phyloP scores from a whole-genome alignment of 2,329 filamentous ascomycete species.

The Cladobotryum protrusum region DNA sequence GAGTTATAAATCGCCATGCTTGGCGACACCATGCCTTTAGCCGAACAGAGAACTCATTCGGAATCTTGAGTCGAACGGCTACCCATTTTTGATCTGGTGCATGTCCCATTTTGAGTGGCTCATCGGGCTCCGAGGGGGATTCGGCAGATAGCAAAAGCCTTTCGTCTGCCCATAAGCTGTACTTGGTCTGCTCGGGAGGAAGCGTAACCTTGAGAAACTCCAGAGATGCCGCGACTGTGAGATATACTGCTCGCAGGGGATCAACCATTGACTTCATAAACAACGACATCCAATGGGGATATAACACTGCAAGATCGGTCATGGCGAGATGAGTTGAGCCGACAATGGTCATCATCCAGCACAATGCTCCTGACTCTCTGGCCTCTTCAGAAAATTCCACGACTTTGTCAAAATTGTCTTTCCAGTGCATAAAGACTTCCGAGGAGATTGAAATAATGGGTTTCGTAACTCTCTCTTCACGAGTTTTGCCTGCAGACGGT shows the following conservation, averaged over 20 bases:
- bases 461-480: conserved; percentile 38
- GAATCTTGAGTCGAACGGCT: conserved; percentile 50
- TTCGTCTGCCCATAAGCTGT: conserved; percentile 49
- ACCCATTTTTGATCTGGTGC: conserved; percentile 53
- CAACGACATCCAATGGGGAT: conserved; percentile 51
- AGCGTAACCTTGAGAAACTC: conserved; percentile 55
- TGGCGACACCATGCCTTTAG: conserved; percentile 38
- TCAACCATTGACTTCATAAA: conserved; percentile 59
- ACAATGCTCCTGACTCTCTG: conserved; percentile 36
- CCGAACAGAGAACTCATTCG: conserved; percentile 49
- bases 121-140: conserved; percentile 31
- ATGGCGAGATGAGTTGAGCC: conserved; percentile 62
- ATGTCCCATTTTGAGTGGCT: conserved; percentile 43
- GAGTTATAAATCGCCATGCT: conserved; percentile 18
- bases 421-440: conserved; percentile 67
- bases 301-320: conserved; percentile 60
- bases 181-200: conserved; percentile 39
- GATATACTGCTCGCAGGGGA: conserved; percentile 53
- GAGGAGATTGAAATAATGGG: conserved; percentile 59
- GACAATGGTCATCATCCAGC: conserved; percentile 46
- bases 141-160: conserved; percentile 39
- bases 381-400: conserved; percentile 51
- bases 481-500: conserved; percentile 37
- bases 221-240: conserved; percentile 56
- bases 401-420: conserved; percentile 54